These are phyloP conservation scores for Priceomyces melissophilus DNA, from an alignment of 805 yeast genomes.

Conservation along the genomic window DNA sequence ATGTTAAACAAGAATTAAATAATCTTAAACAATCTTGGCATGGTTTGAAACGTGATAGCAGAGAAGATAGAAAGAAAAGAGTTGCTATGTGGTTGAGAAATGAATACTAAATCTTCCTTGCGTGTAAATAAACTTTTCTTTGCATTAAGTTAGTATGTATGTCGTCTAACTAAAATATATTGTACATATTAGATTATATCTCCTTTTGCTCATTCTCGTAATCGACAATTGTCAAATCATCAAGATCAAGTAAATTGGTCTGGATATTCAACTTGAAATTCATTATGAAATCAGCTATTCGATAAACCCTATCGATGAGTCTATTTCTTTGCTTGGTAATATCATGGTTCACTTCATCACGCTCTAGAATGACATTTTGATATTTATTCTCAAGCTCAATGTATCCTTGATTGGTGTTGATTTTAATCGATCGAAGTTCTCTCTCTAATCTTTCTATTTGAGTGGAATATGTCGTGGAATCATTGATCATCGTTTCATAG, in stretches of 20 bases:
- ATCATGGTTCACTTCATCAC: slow-evolving; percentile 47
- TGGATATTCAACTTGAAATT: slow-evolving; percentile 68
- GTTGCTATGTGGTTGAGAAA: slow-evolving; percentile 62
- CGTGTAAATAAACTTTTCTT: slow-evolving; percentile 6
- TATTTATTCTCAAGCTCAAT: slow-evolving; percentile 44
- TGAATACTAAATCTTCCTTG: slow-evolving; percentile 29
- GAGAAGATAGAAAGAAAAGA: slow-evolving; percentile 58
- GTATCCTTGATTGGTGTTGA: slow-evolving; percentile 47
- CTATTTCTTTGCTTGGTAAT: slow-evolving; percentile 44
- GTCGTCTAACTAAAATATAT: slow-evolving; percentile 1
- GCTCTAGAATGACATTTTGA: slow-evolving; percentile 50
- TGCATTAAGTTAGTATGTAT: slow-evolving; percentile 2
- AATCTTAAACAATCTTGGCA: slow-evolving; percentile 49
- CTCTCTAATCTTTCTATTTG: slow-evolving; percentile 64
- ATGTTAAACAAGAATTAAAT: slow-evolving; percentile 46
- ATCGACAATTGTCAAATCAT: slow-evolving; percentile 36
- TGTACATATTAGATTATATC: slow-evolving; percentile 3
- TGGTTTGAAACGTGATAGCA: slow-evolving; percentile 43
- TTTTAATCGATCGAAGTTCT: slow-evolving; percentile 49
- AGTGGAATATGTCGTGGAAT: slow-evolving; percentile 51
- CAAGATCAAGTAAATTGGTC: slow-evolving; percentile 57
- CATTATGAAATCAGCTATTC: slow-evolving; percentile 57
- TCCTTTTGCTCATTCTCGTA: slow-evolving; percentile 15
- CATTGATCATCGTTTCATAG: slow-evolving; percentile 51
- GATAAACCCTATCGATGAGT: slow-evolving; percentile 52